These are phyloP conservation scores for Sphagnum magellanicum DNA, from an alignment of 228 moss, liverwort and hornwort genomes.

Conservation along the genomic window DNA sequence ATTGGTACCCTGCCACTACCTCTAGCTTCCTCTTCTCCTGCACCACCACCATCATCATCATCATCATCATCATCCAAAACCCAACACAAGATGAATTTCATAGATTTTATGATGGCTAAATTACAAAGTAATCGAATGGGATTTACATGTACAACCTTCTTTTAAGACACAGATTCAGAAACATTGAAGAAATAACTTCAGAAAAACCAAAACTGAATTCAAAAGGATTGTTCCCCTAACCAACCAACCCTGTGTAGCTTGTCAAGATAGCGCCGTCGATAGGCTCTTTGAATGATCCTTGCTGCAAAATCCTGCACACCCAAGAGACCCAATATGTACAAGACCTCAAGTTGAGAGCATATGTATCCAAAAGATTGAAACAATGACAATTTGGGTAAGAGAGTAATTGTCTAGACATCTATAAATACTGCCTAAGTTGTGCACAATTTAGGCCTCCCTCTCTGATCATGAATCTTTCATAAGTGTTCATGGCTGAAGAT, in stretches of 20 bases:
- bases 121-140: background rate
- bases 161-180: background rate
- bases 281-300: constrained; percentile 63
- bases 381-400: too few relatives aligned
- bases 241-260: constrained; percentile 35
- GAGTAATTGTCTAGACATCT: too few relatives aligned
- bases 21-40: constrained; percentile 68
- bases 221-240: too few relatives aligned
- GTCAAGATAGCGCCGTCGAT: constrained; percentile 37
- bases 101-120: background rate
- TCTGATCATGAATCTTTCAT: too few relatives aligned
- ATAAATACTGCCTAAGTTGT: too few relatives aligned
- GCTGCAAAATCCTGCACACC: constrained; percentile 67
- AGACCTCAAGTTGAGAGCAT: background rate
- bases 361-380: too few relatives aligned
- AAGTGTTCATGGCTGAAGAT: too few relatives aligned
- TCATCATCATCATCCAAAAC: background rate
- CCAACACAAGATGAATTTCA: background rate
- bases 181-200: background rate
- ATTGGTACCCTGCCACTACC: constrained; percentile 47
- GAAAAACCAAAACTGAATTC: too few relatives aligned
- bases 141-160: background rate
- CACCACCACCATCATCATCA: background rate
- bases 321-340: background rate
- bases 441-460: too few relatives aligned